Base-by-base conservation (phyloP, 1,139 yeast genomes). In the Taphrina populina region DNA sequence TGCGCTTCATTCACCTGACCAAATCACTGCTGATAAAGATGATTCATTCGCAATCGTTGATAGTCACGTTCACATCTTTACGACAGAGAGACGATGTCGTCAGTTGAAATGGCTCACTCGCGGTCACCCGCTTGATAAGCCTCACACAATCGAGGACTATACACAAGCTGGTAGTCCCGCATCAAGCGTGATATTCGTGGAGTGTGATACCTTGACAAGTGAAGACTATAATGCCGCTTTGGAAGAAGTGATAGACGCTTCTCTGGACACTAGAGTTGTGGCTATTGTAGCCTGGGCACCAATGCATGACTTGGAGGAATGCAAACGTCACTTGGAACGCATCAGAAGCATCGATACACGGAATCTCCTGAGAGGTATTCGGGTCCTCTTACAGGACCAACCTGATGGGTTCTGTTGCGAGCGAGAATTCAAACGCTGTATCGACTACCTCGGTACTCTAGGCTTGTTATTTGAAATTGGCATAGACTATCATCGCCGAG, bases 231-330 rank as follows among this genome's bases (percentile, higher is more conserved):
- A 29, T 21, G 36, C 15, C 10, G 37, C 27, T 4, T 23, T 49
- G 4, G 37, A 15, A 17, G 54, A 39, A 30, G 5, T 49, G 10
- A 10, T 23, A 10, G 54, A 49, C 11, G 54, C 39, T 7, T 32
- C 46, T n/a, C 20, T 13, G 19, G 34, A 24, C 10, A 17, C 11
- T 10, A 20, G 11, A 23, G 17, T 49, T 15, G 26, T 24, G 4
- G 46, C 45, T n/a, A 30, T 49, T 11, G 29, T 49, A 8, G 44
- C 54, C 3, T 49, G 54, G 54, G 46, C 54, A 13, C 54, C 54
- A n/a, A 20, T 49, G 39, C 33, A 29, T 13, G 11, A 30, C 34
- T 3, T 47, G 10, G 36, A 29, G 2, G 8, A 19, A 10, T 29
- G 24, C 8, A 13, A 19, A 19, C 19, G 5, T 4, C 23, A 27